Base-by-base conservation (phyloP, 805 yeast species). In the Saturnispora halmiae region DNA sequence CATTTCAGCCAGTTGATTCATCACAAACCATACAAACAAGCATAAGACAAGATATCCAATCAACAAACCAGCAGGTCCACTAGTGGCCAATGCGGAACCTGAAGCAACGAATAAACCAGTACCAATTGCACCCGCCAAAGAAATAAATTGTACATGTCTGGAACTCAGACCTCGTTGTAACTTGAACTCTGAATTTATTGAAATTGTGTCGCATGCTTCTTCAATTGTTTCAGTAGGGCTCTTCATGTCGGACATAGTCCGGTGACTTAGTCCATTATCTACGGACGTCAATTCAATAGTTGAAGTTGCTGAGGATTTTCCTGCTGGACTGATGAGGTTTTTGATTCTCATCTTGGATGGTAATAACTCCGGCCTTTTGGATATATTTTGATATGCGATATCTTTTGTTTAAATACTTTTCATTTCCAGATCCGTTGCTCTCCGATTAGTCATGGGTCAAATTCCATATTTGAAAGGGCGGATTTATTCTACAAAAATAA, bases 81-180 rank as follows among this genome's bases (percentile, higher is more conserved):
- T 40, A 7, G 51, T 48, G 10, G 59, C 44, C 41, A 67, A 53
- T 2, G 65, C 66, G 26, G 64, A 61, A 36, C 76, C 76, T 27
- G 69, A 60, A 44, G 76, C 75, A 27, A 72, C 63, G 42, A 72
- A 68, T 40, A 71, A 58, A 35, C 75, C 77, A n/a, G 84, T 77
- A 58, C 87, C 85, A 47, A 79, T 76, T 45, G 79, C 70, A 51
- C 84, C 83, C 46, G 83, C 86, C 41, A 79, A 69, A 29, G 85
- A 79, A 46, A 78, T 73, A 78, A 78, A 73, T 56, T 75, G 81
- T 42, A 72, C 62, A 42, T 72, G 76, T 54, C 77, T 63, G 29
- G 64, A 54, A 45, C 65, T 64, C 44, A 73, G 60, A 27, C 68
- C 65, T 48, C 73, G 58, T 31, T 49, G 41, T n/a, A 54, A 43